Base-by-base conservation (phyloP, 129 eudicot genomes). In the Centaurea solstitialis region DNA sequence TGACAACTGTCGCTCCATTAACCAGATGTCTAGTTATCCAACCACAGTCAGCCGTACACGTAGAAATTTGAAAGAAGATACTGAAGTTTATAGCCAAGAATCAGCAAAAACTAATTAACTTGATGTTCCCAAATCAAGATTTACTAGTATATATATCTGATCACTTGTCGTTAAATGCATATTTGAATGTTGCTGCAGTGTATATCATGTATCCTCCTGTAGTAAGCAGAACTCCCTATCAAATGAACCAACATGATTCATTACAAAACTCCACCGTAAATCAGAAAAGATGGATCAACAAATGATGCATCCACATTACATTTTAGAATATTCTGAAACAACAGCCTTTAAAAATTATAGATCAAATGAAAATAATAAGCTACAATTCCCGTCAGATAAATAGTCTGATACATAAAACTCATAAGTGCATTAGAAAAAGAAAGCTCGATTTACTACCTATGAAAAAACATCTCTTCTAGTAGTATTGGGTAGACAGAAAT, bases 181-280 rank as follows among this genome's bases (percentile, higher is more conserved):
- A 96, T 82, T 96, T 93, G 80, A 96, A 96, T 80, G 99, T 96
- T 75, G 98, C 88, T 68, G 99, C 99, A 43, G 97, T 87, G 86
- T 91, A 96, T 75, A 96, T 79, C 99, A 96, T 93, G 89, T 96
- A 96, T 76, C 99, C 99, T 80, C 98, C 99, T 72, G 99, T 93
- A 70, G 99, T 96, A 85, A 93, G 99, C 80, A 93, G 66, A 84
- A 93, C 98, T 65, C 99, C 98, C 99, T 96, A 70, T 71, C 72
- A 67, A 76, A 83, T 61, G 73, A 35, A 30, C 59, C 79, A 85
- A 59, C 17, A 65, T 26, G 12, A 11, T 77, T 50, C 38, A 41
- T 70, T 73, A 79, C 70, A 17, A 65, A 77, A 76, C 53, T 50
- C 22, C 26, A 57, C 9, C 21, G 20, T 15, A 28, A 81, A 45